Evolutionary conservation across 2,329 filamentous ascomycete species (phyloP).

Genomic region (Trichoderma citrinoviride): DNA sequence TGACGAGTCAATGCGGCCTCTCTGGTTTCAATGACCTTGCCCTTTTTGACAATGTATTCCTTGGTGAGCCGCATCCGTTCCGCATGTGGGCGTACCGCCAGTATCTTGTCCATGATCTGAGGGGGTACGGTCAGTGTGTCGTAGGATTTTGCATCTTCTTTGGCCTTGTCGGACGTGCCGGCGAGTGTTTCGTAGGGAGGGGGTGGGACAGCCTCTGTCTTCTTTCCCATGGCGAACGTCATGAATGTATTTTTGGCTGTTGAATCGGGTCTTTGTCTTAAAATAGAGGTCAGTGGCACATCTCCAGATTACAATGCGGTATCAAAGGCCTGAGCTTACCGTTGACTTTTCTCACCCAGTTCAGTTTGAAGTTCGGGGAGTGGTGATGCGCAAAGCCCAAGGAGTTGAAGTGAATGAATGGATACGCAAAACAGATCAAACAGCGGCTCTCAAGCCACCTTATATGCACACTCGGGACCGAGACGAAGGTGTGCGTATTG

Average conservation of each 20-base stretch:
- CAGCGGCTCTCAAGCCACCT: too few relatives aligned
- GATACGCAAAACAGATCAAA: not conserved
- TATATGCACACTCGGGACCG: too few relatives aligned
- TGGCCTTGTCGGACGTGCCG: not conserved
- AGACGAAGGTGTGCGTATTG: not conserved
- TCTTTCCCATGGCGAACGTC: not conserved
- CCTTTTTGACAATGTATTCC: not conserved
- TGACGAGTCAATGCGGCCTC: not conserved
- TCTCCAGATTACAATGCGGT: too few relatives aligned
- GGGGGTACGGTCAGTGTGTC: not conserved
- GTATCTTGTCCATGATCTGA: not conserved
- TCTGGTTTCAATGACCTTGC: not conserved
- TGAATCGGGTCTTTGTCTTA: not conserved
- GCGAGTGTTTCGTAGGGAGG: not conserved
- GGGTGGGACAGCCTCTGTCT: not conserved
- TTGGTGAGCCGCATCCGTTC: not conserved
- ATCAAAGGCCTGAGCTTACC: too few relatives aligned
- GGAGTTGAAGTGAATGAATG: not conserved
- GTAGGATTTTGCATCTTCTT: not conserved
- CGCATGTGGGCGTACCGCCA: not conserved
- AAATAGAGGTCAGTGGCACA: too few relatives aligned
- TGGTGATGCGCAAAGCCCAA: too few relatives aligned
- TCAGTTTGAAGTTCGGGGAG: too few relatives aligned
- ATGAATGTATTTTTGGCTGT: not conserved
- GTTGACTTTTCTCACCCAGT: too few relatives aligned